Base-by-base conservation (phyloP, 257 asterid genomes). In the Ballota nigra region DNA sequence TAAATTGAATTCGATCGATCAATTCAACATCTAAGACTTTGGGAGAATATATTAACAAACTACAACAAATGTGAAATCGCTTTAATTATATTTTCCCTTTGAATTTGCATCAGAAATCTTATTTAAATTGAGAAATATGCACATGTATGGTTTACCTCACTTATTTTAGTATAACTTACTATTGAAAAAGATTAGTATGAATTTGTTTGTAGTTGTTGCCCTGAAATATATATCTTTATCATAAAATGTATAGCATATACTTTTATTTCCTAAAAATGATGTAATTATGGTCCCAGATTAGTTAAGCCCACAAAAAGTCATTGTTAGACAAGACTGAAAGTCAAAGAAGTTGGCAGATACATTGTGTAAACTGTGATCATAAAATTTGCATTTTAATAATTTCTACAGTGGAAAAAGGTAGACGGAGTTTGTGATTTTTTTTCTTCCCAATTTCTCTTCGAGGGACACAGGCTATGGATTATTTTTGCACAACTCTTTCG, bases 221-320 rank as follows among this genome's bases (percentile, higher is more conserved):
- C 8, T 63, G 63, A 53, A 10, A 73, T 62, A 49, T 15, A 22
- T 53, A 9, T 53, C n/a, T 33, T 63, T 36, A 2, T 4, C 24
- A 60, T 29, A 68, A 60, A 10, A 33, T 3, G 12, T 45, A 15
- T 8, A 31, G 20, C 33, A 1, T 22, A 55, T 58, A 26, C 1
- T 53, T 66, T 19, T 2, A 34, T 34, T 68, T 33, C 22, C n/a
- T 34, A 19, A 15, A 65, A 51, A 72, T 74, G 74, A 49, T 70
- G 68, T 36, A 38, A 75, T 22, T 43, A 55, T 60, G 75, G 70
- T 19, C 71, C 79, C 77, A 58, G 36, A 31, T 74, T 47, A 57
- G 83, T 74, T 74, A 69, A n/a, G 74, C 77, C 70, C 71, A 65
- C 24, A 74, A 26, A 73, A 73, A 69, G 75, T 72, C 78, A 62